Conservation (phyloP, 495 filamentous ascomycete species). For the Hamigera avellanea region DNA sequence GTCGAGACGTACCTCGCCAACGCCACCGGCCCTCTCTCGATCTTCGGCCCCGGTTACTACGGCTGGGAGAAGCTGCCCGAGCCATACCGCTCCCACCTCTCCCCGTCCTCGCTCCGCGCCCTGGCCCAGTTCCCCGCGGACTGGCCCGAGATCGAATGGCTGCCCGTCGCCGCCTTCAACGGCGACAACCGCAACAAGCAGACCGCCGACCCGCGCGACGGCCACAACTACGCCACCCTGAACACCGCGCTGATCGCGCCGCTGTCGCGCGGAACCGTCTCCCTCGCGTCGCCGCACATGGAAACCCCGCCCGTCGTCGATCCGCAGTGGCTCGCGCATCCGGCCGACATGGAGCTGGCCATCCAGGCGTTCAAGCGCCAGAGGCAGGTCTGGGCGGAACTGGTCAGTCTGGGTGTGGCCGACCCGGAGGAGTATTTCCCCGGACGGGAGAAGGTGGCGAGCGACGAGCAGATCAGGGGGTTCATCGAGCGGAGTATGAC, state of each 20-base stretch:
- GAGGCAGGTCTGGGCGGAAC: slow-evolving; percentile 18
- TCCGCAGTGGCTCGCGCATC: slow-evolving; percentile 31
- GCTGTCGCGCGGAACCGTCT: slow-evolving; percentile 40
- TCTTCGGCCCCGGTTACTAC: slow-evolving; percentile 12
- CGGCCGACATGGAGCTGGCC: slow-evolving; percentile 30
- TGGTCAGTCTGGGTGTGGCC: slow-evolving; percentile 9
- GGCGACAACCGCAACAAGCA: slow-evolving; percentile 12
- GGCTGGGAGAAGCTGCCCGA: slow-evolving; percentile 36
- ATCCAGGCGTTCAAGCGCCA: slow-evolving; percentile 32
- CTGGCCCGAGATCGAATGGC: slow-evolving; percentile 47
- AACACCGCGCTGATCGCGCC: slow-evolving; percentile 31
- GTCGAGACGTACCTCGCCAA: too few relatives aligned
- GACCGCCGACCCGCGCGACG: slow-evolving; percentile 15
- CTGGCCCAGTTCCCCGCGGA: slow-evolving; percentile 32
- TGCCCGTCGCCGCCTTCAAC: slow-evolving; percentile 15
- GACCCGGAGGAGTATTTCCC: slow-evolving; percentile 27
- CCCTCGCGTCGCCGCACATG: slow-evolving; percentile 26
- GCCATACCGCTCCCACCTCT: slow-evolving; percentile 8
- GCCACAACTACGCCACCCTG: slow-evolving; percentile 33
- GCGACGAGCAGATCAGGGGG: slow-evolving; percentile 33
- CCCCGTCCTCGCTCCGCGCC: slow-evolving; percentile 1
- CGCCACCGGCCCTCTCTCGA: slow-evolving; percentile 9
- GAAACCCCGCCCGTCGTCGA: slow-evolving; percentile 35
- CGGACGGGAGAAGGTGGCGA: slow-evolving; percentile 22
- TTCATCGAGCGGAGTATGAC: slow-evolving; percentile 25